phyloP scores from a whole-genome alignment of 2,329 filamentous ascomycete genomes.

The Aureobasidium melanogenum region DNA sequence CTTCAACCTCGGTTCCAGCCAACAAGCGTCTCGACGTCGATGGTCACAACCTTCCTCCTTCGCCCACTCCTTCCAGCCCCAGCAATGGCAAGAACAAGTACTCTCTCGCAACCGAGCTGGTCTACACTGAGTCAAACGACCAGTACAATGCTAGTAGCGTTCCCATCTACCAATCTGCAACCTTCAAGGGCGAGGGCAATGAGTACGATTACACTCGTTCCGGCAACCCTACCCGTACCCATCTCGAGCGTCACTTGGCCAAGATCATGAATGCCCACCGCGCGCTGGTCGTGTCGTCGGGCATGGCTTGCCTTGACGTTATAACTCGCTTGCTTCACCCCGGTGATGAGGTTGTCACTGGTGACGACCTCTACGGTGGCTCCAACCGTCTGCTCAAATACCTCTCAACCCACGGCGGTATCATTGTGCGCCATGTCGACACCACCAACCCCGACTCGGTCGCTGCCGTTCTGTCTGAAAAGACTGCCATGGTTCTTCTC shows the following conservation, averaged over 20 bases:
- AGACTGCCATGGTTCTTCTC: slow-evolving; percentile 90
- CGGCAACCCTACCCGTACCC: slow-evolving; percentile 90
- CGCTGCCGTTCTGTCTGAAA: slow-evolving; percentile 57
- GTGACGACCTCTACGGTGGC: slow-evolving; percentile 93
- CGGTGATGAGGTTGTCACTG: slow-evolving; percentile 93
- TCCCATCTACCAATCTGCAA: slow-evolving; percentile 95
- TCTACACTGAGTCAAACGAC: slow-evolving; percentile 91
- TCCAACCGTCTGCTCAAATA: slow-evolving; percentile 91
- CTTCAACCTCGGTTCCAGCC: not conserved
- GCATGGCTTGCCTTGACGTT: slow-evolving; percentile 95
- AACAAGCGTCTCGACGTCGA: slow-evolving; percentile 60
- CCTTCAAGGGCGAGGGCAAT: slow-evolving; percentile 78
- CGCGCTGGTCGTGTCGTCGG: slow-evolving; percentile 85
- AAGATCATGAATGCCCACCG: slow-evolving; percentile 98
- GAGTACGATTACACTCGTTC: slow-evolving; percentile 99
- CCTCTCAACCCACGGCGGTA: slow-evolving; percentile 78
- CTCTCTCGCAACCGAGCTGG: slow-evolving; percentile 88
- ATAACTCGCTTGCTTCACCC: slow-evolving; percentile 85
- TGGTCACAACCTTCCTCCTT: slow-evolving; percentile 78
- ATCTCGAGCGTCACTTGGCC: slow-evolving; percentile 90
- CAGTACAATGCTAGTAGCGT: slow-evolving; percentile 96
- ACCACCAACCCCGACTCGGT: slow-evolving; percentile 73
- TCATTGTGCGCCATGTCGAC: slow-evolving; percentile 92
- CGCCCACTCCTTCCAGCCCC: slow-evolving; percentile 86
- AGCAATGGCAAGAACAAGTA: slow-evolving; percentile 71